Base-by-base conservation (phyloP, 257 asterid genomes). In the Solanum sitiens region DNA sequence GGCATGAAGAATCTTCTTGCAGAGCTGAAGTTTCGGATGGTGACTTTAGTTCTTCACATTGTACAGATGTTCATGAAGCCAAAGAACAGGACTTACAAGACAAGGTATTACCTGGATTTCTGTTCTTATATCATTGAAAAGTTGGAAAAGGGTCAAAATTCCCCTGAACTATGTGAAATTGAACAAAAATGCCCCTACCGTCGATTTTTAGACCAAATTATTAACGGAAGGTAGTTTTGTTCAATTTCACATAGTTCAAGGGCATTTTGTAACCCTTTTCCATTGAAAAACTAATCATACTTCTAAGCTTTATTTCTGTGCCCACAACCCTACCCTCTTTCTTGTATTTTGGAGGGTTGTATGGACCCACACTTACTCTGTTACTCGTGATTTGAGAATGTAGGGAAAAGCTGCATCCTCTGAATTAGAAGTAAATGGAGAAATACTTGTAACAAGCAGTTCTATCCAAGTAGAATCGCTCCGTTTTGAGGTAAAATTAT, bases 401-500 rank as follows among this genome's bases (percentile, higher is more conserved):
- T 88, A 91, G 94, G 92, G 87, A 65, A 83, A 83, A 53, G 83
- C 7, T 42, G 61, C 45, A 25, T 67, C 85, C 70, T 68, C 63
- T 61, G 89, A 84, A 86, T 75, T 83, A 44, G 87, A 88, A 47
- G 27, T 88, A 88, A 87, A 86, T 84, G 87, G 73, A 13, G 88
- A 85, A 87, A 94, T 91, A 88, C 84, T 40, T 89, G 86, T 76
- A 65, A 87, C 76, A 86, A 63, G 86, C 86, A 87, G 87, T 89
- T 87, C 91, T 88, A 40, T 87, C 72, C 94, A 83, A 88, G 85
- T 92, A 84, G 89, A 89, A 86, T 88, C 89, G 67, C 96, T 97
- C 72, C 98, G 99, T 39, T 97, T 95, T 88, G 99, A 95, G 99
- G 99, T 97, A 92, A 85, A 59, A 8, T 86, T 37, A 80, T 30